A percentile compares a stretch with the other conserved stretches of the same genome.
phyloP scores from a whole-genome alignment of 2,329 filamentous ascomycete genomes.

The Dendryphion nanum region DNA sequence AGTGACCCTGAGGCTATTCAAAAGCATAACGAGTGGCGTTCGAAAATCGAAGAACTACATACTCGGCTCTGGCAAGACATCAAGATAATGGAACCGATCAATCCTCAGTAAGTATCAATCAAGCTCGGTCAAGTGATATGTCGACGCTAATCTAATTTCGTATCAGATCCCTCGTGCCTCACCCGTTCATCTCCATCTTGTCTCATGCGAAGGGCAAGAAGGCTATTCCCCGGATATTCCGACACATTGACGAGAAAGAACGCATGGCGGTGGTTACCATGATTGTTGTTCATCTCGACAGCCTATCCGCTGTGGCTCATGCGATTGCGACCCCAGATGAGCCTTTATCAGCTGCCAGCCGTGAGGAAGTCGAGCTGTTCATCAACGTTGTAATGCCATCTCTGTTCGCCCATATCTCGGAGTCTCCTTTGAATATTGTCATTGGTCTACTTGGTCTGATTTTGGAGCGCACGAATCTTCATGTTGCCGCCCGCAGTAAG shows the following conservation, averaged over 20 bases:
- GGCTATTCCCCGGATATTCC: slow-evolving; percentile 90
- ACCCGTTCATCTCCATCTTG: slow-evolving; percentile 95
- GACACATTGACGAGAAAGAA: slow-evolving; percentile 87
- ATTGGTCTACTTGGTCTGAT: slow-evolving; percentile 86
- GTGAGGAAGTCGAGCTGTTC: slow-evolving; percentile 92
- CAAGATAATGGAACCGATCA: slow-evolving; percentile 91
- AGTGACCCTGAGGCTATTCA: slow-evolving; percentile 68
- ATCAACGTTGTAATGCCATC: slow-evolving; percentile 84
- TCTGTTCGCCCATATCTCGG: slow-evolving; percentile 84
- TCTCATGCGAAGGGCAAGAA: slow-evolving; percentile 96
- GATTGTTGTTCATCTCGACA: slow-evolving; percentile 90
- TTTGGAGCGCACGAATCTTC: slow-evolving; percentile 76
- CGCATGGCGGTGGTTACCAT: slow-evolving; percentile 94
- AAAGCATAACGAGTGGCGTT: slow-evolving; percentile 76
- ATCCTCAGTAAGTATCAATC: slow-evolving; percentile 45
- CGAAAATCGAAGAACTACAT: slow-evolving; percentile 69
- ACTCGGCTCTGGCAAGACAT: slow-evolving; percentile 79
- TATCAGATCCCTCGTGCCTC: slow-evolving; percentile 63
- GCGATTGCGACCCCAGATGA: slow-evolving; percentile 74
- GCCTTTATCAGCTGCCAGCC: slow-evolving; percentile 64
- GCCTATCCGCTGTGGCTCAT: slow-evolving; percentile 82
- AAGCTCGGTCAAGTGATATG: too few relatives aligned
- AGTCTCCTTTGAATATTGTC: slow-evolving; percentile 87
- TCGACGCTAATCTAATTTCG: slow-evolving; percentile 16
- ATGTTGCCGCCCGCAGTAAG: slow-evolving; percentile 79